Percentiles rank a stretch among this genome's conserved stretches.
Evolutionary conservation across 768 basidiomycete genomes (phyloP).

Genomic region (Russula dissimulans): DNA sequence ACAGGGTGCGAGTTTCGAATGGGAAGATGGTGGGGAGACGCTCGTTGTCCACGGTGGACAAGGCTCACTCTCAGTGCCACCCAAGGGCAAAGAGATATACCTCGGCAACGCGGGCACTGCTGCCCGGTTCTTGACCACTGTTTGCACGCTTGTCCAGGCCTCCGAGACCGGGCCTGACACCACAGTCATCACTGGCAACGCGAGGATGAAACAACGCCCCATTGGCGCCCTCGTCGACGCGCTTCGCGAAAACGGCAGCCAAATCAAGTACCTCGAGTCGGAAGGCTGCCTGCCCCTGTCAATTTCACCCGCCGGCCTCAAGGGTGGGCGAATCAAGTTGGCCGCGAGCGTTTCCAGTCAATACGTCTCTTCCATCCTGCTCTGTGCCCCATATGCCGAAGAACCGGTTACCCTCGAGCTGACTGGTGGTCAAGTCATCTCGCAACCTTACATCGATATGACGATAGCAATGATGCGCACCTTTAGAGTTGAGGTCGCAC

Average conservation of each 20-base stretch:
- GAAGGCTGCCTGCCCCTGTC: slow-evolving; percentile 82
- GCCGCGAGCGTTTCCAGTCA: slow-evolving; percentile 95
- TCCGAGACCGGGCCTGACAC: slow-evolving; percentile 31
- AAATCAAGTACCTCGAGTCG: slow-evolving; percentile 69
- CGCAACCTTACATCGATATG: slow-evolving; percentile 99
- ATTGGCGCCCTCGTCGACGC: slow-evolving; percentile 93
- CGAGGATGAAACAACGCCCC: slow-evolving; percentile 97
- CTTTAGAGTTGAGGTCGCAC: slow-evolving; percentile 73
- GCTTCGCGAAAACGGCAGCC: slow-evolving; percentile 68
- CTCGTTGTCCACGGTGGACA: slow-evolving; percentile 84
- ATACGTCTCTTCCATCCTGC: slow-evolving; percentile 94
- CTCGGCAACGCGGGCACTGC: slow-evolving; percentile 97
- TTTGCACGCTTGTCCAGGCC: slow-evolving; percentile 78
- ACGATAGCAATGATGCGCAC: slow-evolving; percentile 95
- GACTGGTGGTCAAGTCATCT: slow-evolving; percentile 91
- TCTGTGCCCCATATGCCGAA: slow-evolving; percentile 89
- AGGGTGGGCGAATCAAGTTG: slow-evolving; percentile 74
- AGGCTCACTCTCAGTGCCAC: slow-evolving; percentile 70
- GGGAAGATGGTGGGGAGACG: slow-evolving; percentile 96
- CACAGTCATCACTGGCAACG: slow-evolving; percentile 92
- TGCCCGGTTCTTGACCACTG: slow-evolving; percentile 92
- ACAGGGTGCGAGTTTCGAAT: slow-evolving; percentile 84
- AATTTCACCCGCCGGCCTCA: slow-evolving; percentile 74
- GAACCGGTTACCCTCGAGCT: slow-evolving; percentile 83
- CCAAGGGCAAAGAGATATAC: slow-evolving; percentile 80